A percentile compares a stretch with the other conserved stretches of the same genome.
Evolutionary conservation across 192 early-diverging fungal genomes (phyloP).

Genomic region (Backusella westeae): DNA sequence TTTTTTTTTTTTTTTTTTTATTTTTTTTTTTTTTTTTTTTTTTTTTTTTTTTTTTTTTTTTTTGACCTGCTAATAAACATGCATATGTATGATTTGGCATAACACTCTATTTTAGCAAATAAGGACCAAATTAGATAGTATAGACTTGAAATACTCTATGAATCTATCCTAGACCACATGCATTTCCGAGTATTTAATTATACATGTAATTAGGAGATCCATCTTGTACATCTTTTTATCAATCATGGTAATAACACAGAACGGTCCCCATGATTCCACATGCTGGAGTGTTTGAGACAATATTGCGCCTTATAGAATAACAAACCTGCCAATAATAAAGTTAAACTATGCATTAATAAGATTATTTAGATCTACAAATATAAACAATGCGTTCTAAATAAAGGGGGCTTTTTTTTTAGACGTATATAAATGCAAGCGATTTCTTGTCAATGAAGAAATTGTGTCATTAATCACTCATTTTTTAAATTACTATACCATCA

Average conservation of each 20-base stretch:
- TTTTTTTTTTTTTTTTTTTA: neutral
- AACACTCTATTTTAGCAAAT: neutral
- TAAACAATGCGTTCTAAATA: neutral
- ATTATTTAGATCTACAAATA: neutral
- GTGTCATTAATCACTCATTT: neutral
- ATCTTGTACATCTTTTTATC: neutral
- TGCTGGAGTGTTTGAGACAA: neutral
- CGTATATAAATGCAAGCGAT: neutral
- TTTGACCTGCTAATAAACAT: too few relatives aligned
- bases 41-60: too few relatives aligned
- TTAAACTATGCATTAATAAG: neutral
- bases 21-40: too few relatives aligned
- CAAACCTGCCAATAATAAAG: too few relatives aligned
- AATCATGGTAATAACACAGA: neutral
- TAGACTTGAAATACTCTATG: neutral
- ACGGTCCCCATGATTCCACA: neutral
- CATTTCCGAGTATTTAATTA: neutral
- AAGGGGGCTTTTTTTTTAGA: too few relatives aligned
- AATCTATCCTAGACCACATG: neutral
- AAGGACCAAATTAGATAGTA: neutral
- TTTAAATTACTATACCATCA: too few relatives aligned
- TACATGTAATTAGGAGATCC: neutral
- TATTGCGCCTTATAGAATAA: neutral
- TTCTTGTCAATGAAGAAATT: neutral
- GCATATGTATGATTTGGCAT: neutral